A percentile compares a stretch with the other conserved stretches of the same genome.
phyloP scores from a whole-genome alignment of 1,284 basidiomycete species.

The Ganoderma leucocontextum region DNA sequence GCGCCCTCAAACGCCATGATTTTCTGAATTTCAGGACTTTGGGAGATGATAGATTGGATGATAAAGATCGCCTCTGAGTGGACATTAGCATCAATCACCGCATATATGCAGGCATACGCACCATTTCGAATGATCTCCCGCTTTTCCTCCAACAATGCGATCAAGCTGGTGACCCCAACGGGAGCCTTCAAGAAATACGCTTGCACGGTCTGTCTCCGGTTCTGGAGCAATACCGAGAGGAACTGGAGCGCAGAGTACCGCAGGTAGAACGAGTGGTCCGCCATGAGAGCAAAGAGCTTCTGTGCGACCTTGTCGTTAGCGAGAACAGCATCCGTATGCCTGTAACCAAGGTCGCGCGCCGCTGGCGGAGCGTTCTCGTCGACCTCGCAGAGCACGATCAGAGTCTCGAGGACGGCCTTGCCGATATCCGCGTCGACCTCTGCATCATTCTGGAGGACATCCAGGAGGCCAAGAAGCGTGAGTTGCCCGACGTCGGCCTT shows the following conservation, averaged over 20 bases:
- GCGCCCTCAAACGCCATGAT: conserved; percentile 97
- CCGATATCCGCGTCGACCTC: conserved; percentile 90
- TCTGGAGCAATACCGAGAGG: conserved; percentile 80
- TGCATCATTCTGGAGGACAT: conserved; percentile 86
- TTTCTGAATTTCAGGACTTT: conserved; percentile 96
- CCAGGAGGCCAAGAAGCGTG: conserved; percentile 80
- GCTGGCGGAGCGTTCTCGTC: conserved; percentile 52
- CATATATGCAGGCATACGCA: conserved; percentile 46
- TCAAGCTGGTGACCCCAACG: conserved; percentile 76
- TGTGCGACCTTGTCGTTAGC: conserved; percentile 78
- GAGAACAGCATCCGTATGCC: conserved; percentile 78
- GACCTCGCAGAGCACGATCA: conserved; percentile 79
- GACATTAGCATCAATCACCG: not conserved
- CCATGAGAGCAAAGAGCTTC: conserved; percentile 82
- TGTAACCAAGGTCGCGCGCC: conserved; percentile 73
- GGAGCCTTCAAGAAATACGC: conserved; percentile 88
- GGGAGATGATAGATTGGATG: conserved; percentile 82
- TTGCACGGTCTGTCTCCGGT: conserved; percentile 85
- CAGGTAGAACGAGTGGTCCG: conserved; percentile 82
- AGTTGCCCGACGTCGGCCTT: conserved; percentile 85
- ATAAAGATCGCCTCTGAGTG: conserved; percentile 77
- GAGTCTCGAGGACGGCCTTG: conserved; percentile 89
- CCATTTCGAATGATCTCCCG: conserved; percentile 88
- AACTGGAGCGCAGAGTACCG: conserved; percentile 90
- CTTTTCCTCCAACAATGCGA: conserved; percentile 81